Base-by-base conservation (phyloP, 1,284 basidiomycete genomes). In the Pseudozyma sp. region DNA sequence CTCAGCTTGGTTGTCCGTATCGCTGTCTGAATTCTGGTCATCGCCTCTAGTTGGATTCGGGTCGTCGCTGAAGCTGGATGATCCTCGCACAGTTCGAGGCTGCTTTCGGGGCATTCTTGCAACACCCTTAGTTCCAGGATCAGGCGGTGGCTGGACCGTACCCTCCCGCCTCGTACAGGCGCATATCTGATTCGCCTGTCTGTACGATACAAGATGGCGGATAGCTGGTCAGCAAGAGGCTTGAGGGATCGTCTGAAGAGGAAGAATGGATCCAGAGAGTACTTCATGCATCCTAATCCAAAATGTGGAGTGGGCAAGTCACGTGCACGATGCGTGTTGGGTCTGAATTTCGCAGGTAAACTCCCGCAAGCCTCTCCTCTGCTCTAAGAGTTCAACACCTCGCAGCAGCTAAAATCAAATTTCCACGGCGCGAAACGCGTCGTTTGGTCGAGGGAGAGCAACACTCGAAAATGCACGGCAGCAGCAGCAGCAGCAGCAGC, bases 231-330 rank as follows among this genome's bases (percentile, higher is more conserved):
- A 24, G 24, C 24, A 24, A 24, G 24, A 24, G 24, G 24, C 24
- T 24, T 24, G 24, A 24, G 24, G 24, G 24, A 24, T 24, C 24
- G 37, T 40, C 13, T 45, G 8, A 45, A 29, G 19, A 16, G 31
- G 33, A 33, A 19, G 10, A 8, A 16, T 35, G 16, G 6, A 19
- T 40, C 42, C 19, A 17, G 14, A 33, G n/a, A 47, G 35, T 7
- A 5, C 10, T 37, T 29, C 17, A 17, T 37, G 35, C 35, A 37
- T 37, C 4, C 5, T 13, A 8, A 7, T 1, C 1, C 10, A 14
- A 42, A 44, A 55, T 60, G 61, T 69, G 67, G 67, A 69, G 67
- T 43, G 17, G 37, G 8, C 37, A 53, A 44, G 67, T 69, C 67
- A 69, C 67, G 67, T 69, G 67, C 54, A 7, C 4, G 8, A 8